phyloP scores from a whole-genome alignment of 164 flowering plant genomes.

The Piper betle region DNA sequence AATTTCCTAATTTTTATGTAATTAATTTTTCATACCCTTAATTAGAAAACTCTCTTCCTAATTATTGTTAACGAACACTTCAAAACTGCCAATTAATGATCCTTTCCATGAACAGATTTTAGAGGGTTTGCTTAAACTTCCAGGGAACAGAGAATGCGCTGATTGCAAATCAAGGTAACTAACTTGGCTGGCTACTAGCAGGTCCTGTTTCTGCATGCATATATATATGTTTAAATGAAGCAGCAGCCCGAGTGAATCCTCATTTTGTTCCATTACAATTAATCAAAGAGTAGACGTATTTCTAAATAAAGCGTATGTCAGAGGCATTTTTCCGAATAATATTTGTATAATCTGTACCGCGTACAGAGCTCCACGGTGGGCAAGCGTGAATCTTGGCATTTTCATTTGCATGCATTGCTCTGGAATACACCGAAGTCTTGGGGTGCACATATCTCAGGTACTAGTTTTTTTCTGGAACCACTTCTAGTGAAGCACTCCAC shows the following conservation, averaged over 20 bases:
- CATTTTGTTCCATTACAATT: too few species aligned
- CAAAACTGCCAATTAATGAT: not conserved
- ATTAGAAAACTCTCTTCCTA: not conserved
- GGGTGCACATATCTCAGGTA: slow-evolving; percentile 83
- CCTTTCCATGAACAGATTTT: slow-evolving; percentile 21
- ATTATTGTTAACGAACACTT: not conserved
- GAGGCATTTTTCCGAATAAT: not conserved
- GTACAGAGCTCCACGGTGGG: slow-evolving; percentile 81
- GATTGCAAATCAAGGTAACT: slow-evolving; percentile 62
- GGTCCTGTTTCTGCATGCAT: not conserved
- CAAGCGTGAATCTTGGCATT: slow-evolving; percentile 77
- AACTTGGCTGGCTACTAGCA: not conserved
- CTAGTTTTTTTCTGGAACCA: not conserved
- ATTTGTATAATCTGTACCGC: not conserved
- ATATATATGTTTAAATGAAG: too few species aligned
- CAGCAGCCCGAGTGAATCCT: too few species aligned
- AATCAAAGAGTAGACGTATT: too few species aligned
- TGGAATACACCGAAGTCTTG: slow-evolving; percentile 75
- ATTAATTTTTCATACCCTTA: not conserved
- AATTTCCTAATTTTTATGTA: too few species aligned
- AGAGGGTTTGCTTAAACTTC: slow-evolving; percentile 57
- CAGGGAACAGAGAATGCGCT: slow-evolving; percentile 69
- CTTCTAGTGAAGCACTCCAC: too few species aligned
- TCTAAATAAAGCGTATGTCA: too few species aligned
- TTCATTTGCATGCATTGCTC: slow-evolving; percentile 86